phyloP scores from a whole-genome alignment of 805 yeast species.

The Saccharomyces cerevisiae region DNA sequence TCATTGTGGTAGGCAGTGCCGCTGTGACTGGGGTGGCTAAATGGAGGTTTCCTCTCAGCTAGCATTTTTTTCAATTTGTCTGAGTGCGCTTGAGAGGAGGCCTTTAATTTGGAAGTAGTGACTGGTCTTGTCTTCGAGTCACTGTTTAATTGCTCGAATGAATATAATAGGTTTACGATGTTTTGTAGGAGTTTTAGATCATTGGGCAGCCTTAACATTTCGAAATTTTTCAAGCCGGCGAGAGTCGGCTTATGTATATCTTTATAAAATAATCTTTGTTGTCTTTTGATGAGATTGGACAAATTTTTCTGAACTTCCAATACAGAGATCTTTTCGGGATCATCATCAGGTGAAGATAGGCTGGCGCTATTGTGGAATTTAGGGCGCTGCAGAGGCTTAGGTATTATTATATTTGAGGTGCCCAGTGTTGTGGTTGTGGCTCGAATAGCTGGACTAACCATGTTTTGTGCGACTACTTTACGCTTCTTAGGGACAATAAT shows the following conservation, averaged over 20 bases:
- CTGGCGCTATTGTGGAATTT: background rate
- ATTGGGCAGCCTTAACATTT: constrained; percentile 16
- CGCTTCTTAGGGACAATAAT: background rate
- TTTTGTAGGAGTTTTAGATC: constrained; percentile 5
- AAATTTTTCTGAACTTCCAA: constrained; percentile 3
- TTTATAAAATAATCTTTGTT: constrained; percentile 12
- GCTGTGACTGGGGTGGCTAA: background rate
- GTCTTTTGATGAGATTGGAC: constrained; percentile 7
- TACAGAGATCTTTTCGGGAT: background rate
- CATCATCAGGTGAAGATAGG: background rate
- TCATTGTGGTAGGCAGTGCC: background rate
- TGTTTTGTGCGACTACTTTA: background rate
- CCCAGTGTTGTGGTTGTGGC: background rate
- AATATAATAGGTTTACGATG: background rate
- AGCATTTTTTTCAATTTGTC: constrained; percentile 4
- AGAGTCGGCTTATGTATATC: constrained; percentile 13
- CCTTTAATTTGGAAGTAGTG: background rate
- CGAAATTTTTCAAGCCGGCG: constrained; percentile 13
- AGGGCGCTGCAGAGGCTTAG: background rate
- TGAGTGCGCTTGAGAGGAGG: background rate
- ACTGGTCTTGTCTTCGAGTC: background rate
- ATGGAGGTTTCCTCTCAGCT: background rate
- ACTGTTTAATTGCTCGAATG: background rate
- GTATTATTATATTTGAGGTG: background rate
- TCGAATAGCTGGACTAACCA: background rate